Conservation (phyloP, 2,329 filamentous ascomycete genomes). For the Sporothrix variecibatus region DNA sequence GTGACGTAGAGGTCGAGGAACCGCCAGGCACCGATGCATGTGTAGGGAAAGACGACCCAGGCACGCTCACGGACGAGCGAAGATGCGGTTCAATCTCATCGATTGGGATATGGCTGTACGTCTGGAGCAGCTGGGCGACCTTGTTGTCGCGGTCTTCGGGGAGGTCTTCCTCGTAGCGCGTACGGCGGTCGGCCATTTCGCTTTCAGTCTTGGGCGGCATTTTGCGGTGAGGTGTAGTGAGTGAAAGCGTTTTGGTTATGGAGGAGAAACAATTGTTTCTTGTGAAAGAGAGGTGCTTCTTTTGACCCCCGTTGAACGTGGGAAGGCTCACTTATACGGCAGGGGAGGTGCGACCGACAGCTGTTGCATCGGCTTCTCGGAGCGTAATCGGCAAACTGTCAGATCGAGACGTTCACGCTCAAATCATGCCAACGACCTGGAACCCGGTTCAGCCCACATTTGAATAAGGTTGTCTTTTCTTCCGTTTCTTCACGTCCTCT, state of each 20-base stretch:
- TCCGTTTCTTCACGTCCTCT: neutral
- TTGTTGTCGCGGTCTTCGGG: slow-evolving; percentile 28
- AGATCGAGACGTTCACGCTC: neutral
- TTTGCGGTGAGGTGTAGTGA: neutral
- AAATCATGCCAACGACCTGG: neutral
- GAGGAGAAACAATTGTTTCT: neutral
- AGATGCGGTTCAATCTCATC: slow-evolving; percentile 34
- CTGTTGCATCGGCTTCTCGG: slow-evolving; percentile 19
- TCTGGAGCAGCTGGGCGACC: slow-evolving; percentile 32
- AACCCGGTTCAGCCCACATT: neutral
- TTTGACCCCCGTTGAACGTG: neutral
- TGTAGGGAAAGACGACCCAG: slow-evolving; percentile 42
- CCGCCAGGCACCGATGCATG: slow-evolving; percentile 44
- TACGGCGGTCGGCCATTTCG: neutral
- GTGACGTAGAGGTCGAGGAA: slow-evolving; percentile 43
- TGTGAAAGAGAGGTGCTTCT: neutral
- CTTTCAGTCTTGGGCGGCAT: slow-evolving; percentile 11
- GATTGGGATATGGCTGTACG: slow-evolving; percentile 33
- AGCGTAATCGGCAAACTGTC: slow-evolving; percentile 10
- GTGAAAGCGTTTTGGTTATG: too few relatives aligned
- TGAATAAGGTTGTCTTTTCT: neutral
- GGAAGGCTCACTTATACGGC: neutral
- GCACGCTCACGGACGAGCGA: slow-evolving; percentile 36
- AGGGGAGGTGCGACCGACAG: neutral
- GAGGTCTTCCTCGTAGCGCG: slow-evolving; percentile 26